Evolutionary conservation across 495 filamentous ascomycete species (phyloP).

Genomic region (Aspergillus indologenus): DNA sequence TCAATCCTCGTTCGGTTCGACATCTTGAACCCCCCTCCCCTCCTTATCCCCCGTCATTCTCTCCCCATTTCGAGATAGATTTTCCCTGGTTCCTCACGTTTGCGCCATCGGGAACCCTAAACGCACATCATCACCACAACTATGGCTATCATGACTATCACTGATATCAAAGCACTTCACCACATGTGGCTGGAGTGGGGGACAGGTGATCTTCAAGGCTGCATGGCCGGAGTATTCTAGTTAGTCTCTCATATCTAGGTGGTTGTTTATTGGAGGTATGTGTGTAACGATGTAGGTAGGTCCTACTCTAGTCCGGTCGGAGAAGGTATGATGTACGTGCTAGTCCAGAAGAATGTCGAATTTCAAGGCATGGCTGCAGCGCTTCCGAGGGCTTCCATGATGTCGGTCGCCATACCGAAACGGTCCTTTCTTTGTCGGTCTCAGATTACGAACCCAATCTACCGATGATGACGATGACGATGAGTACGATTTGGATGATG

Average conservation of each 20-base stretch:
- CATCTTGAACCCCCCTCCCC: too few relatives aligned
- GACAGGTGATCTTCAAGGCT: constrained; percentile 20
- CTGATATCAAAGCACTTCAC: background rate
- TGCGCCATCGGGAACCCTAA: background rate
- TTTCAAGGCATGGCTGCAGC: constrained; percentile 18
- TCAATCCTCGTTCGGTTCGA: too few relatives aligned
- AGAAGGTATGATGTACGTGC: constrained; percentile 13
- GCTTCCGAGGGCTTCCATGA: constrained; percentile 12
- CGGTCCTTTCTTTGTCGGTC: constrained; percentile 10
- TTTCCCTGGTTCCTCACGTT: constrained; percentile 7
- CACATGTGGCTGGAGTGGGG: constrained; percentile 4
- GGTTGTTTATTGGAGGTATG: constrained; percentile 13
- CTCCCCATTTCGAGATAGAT: background rate
- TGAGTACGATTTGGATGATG: background rate
- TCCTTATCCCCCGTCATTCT: background rate
- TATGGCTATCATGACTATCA: background rate
- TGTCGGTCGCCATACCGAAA: constrained; percentile 12
- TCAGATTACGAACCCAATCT: background rate
- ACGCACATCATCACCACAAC: background rate
- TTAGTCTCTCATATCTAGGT: constrained; percentile 7
- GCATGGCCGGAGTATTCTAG: constrained; percentile 21
- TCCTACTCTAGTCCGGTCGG: constrained; percentile 10
- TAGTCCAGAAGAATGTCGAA: constrained; percentile 8
- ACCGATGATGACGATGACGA: too few relatives aligned
- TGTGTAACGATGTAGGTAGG: constrained; percentile 14